A percentile compares a stretch with the other conserved stretches of the same genome.
Evolutionary conservation across 805 yeast genomes (phyloP).

Genomic region (Metschnikowia cubensis): DNA sequence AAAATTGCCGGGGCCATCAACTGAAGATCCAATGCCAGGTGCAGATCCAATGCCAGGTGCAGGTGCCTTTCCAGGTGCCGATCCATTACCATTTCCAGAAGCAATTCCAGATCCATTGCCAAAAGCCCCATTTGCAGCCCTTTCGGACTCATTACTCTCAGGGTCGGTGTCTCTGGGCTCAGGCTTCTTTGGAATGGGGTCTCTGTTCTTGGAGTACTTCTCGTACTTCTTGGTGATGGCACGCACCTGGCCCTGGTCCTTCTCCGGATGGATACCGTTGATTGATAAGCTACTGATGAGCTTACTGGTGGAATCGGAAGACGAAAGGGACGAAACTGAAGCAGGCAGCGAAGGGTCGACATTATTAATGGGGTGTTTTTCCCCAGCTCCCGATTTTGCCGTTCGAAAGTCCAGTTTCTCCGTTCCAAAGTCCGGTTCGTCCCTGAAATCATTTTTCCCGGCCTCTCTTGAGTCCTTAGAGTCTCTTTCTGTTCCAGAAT

Average conservation of each 20-base stretch:
- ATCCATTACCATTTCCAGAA: too few relatives aligned
- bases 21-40: too few relatives aligned
- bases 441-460: too few relatives aligned
- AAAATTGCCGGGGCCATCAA: too few relatives aligned
- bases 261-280: slow-evolving; percentile 1
- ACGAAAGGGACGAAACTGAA: slow-evolving; percentile 14
- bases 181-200: neutral
- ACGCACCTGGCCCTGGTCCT: slow-evolving; percentile 2
- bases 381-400: too few relatives aligned
- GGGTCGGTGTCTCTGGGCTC: neutral
- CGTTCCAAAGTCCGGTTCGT: too few relatives aligned
- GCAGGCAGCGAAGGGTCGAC: neutral
- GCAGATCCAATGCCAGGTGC: too few relatives aligned
- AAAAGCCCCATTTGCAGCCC: neutral
- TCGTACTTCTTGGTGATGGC: slow-evolving; percentile 4
- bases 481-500: neutral
- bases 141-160: neutral
- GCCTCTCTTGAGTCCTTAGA: neutral
- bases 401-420: too few relatives aligned
- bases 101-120: neutral
- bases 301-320: slow-evolving; percentile 16
- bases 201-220: neutral
- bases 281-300: slow-evolving; percentile 14
- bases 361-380: too few relatives aligned
- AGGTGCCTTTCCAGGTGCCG: too few relatives aligned